Percentiles rank a stretch among this genome's conserved stretches.
These are phyloP conservation scores for Pythium insidiosum DNA, from an alignment of 352 stramenopile genomes.

Conservation along the genomic window DNA sequence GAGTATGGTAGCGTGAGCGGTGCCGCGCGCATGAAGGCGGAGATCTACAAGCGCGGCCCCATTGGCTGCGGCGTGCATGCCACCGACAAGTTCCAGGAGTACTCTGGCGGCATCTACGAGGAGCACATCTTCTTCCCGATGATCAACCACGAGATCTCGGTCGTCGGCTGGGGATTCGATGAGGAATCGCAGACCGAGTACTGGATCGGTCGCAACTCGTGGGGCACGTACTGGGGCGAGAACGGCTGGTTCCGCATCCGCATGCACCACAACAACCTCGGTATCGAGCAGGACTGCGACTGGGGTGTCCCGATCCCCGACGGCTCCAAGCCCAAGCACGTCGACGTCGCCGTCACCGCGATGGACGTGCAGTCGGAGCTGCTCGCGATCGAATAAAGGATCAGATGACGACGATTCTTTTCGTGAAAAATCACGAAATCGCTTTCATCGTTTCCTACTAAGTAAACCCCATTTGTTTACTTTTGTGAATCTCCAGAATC, in stretches of 20 bases:
- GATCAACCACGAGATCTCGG: constrained; percentile 88
- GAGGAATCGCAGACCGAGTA: constrained; percentile 86
- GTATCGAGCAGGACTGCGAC: constrained; percentile 85
- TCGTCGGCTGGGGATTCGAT: constrained; percentile 83
- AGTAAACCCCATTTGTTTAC: too few species aligned
- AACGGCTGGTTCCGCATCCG: constrained; percentile 90
- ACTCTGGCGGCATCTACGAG: constrained; percentile 76
- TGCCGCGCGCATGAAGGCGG: constrained; percentile 85
- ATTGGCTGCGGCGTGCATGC: constrained; percentile 86
- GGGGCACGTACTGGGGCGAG: too few species aligned
- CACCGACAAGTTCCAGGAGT: constrained; percentile 79
- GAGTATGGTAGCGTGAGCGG: constrained; percentile 87
- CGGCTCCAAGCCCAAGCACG: constrained; percentile 47
- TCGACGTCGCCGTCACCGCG: neutral
- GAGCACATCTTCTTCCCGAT: constrained; percentile 75
- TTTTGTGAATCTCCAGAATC: too few species aligned
- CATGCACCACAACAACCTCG: constrained; percentile 88
- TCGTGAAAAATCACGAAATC: too few species aligned
- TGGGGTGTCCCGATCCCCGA: constrained; percentile 83
- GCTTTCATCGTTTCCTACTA: too few species aligned
- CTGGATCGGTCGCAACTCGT: constrained; percentile 91
- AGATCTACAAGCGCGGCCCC: constrained; percentile 88
- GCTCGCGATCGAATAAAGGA: constrained; percentile 31
- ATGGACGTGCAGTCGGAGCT: constrained; percentile 22
- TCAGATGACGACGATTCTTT: too few species aligned